Evolutionary conservation across 2,329 filamentous ascomycete genomes (phyloP).

Genomic region (Alternaria conjuncta): DNA sequence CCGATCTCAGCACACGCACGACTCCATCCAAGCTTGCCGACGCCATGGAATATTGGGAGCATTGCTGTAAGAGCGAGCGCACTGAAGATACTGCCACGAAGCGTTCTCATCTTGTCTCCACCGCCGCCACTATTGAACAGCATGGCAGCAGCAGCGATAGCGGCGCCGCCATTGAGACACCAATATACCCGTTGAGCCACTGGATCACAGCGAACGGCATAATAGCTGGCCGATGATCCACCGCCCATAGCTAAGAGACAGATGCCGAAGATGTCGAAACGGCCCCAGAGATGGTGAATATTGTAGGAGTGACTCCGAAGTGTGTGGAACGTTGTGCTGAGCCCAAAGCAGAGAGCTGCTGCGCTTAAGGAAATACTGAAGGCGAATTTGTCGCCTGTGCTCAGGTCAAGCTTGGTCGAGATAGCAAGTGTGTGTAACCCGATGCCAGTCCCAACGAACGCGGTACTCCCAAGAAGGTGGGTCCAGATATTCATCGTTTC

Average conservation of each 20-base stretch:
- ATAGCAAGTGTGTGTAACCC: neutral
- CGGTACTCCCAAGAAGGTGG: neutral
- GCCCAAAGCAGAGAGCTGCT: neutral
- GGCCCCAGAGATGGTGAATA: conserved; percentile 36
- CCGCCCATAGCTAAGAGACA: conserved; percentile 10
- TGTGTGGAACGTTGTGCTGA: conserved; percentile 28
- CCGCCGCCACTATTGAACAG: neutral
- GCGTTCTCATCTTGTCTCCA: neutral
- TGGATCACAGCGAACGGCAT: neutral
- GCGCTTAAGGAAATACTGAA: neutral
- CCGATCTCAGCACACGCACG: conserved; percentile 21
- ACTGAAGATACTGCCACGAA: neutral
- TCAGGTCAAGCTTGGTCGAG: neutral
- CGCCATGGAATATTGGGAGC: conserved; percentile 34
- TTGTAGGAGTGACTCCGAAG: conserved; percentile 39
- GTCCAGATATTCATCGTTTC: conserved; percentile 8
- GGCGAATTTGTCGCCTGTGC: neutral
- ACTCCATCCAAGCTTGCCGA: conserved; percentile 29
- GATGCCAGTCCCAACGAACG: conserved; percentile 16
- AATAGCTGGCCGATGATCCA: neutral
- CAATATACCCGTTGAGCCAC: neutral
- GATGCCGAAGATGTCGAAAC: conserved; percentile 40
- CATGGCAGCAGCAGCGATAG: neutral
- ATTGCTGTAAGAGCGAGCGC: neutral
- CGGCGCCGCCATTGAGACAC: neutral